Percentiles rank a stretch among this genome's conserved stretches.
Evolutionary conservation across 345 rosid species (phyloP).

Genomic region (Arabis alpina): DNA sequence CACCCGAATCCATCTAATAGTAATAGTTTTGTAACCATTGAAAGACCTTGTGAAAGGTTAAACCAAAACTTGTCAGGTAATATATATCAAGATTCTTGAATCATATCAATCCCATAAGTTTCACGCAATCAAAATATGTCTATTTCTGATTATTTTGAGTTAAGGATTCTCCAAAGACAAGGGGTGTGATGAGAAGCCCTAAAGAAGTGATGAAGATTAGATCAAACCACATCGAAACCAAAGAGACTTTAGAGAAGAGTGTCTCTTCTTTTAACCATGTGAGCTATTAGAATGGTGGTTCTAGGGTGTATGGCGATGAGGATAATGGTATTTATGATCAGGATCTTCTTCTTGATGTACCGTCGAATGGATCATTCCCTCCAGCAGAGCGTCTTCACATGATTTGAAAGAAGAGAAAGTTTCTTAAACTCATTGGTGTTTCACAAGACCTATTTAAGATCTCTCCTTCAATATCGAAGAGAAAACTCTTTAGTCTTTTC

Average conservation of each 20-base stretch:
- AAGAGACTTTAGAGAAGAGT: slow-evolving; percentile 63
- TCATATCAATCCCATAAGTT: slow-evolving; percentile 12
- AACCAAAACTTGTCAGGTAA: slow-evolving; percentile 69
- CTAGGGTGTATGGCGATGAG: slow-evolving; percentile 60
- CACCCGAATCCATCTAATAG: slow-evolving; percentile 39
- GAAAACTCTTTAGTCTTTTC: slow-evolving; percentile 26
- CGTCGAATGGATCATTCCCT: slow-evolving; percentile 81
- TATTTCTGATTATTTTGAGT: slow-evolving; percentile 33
- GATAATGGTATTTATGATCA: slow-evolving; percentile 56
- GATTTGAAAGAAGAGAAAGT: slow-evolving; percentile 28
- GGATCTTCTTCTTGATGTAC: slow-evolving; percentile 84
- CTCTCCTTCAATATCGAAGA: slow-evolving; percentile 22
- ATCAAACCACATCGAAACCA: slow-evolving; percentile 47
- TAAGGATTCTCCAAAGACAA: slow-evolving; percentile 56
- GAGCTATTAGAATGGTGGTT: slow-evolving; percentile 52
- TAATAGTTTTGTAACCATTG: slow-evolving; percentile 40
- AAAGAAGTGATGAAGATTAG: slow-evolving; percentile 55
- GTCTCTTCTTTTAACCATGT: slow-evolving; percentile 73
- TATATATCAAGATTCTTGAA: slow-evolving; percentile 18
- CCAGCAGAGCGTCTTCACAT: slow-evolving; percentile 87
- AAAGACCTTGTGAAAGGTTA: slow-evolving; percentile 58
- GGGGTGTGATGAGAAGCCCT: slow-evolving; percentile 62
- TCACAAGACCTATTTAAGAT: slow-evolving; percentile 25
- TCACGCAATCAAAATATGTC: background rate
- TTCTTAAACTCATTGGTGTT: slow-evolving; percentile 31